Base-by-base conservation (phyloP, 2,329 filamentous ascomycete species). In the Penicillium sp. region DNA sequence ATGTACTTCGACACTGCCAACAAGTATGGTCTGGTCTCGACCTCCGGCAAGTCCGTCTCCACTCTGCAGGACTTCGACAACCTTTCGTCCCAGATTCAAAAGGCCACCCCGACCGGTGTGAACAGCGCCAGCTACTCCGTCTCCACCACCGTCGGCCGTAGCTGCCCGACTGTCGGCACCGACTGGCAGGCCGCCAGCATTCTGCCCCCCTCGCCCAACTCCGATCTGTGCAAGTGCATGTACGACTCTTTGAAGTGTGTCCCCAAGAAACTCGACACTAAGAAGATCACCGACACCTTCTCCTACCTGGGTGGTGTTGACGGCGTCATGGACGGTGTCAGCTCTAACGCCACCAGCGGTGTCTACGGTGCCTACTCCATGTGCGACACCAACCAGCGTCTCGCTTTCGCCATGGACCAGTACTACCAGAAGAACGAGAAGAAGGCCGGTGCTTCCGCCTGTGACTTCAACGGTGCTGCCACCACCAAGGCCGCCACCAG, bases 1-100 rank as follows among this genome's bases (percentile, higher is more conserved):
- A 94, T 95, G 88, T 98, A 93, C 76, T 91, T 89, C 74, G 78
- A 95, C 74, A 90, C 95, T 68, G 73, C 65, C 45, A 97, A 97
- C 74, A 74, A 96, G 65, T 98, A 87, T 61, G 93, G 57, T 50
- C 45, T 67, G 17, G 58, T 65, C 77, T 78, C 85, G 69, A 78
- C 95, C 30, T 83, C 71, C 33, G 77, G 77, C 57, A 71, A 73
- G 59, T 70, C 71, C 29, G 86, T 84, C 50, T 77, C 70, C 49
- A 85, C 83, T 50, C 76, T 87, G 56, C 67, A 80, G 25, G 87
- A 95, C 70, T 98, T 86, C 71, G 76, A 77, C 41, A 77, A 80
- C 45, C 79, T 94, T 39, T 80, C 81, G 55, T 79, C 73, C 51
- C 78, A 87, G 64, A 80, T 95, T 53, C 76, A 77, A 50, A 79